These are phyloP conservation scores for Spizellomyces sp. DNA, from an alignment of 192 early-diverging fungal species.

Conservation along the genomic window DNA sequence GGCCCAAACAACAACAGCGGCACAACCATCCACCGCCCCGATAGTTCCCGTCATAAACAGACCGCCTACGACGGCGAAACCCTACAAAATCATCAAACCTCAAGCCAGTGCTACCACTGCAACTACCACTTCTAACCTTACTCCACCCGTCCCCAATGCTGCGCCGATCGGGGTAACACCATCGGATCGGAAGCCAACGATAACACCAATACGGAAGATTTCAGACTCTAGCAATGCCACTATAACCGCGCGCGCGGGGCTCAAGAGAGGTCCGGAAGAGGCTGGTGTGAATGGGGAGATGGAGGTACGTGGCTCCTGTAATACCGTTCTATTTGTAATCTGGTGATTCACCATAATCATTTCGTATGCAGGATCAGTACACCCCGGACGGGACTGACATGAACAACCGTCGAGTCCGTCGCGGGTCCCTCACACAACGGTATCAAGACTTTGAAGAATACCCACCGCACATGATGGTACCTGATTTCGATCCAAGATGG, in stretches of 20 bases:
- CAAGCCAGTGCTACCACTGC: not conserved
- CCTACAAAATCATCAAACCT: constrained; percentile 19
- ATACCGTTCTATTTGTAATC: no score
- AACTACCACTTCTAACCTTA: not conserved
- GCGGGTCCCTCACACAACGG: no score
- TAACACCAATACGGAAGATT: no score
- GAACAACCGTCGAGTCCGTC: no score
- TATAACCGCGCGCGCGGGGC: not conserved
- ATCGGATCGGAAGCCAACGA: no score
- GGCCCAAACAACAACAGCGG: not conserved
- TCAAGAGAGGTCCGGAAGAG: constrained; percentile 1
- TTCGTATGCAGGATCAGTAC: no score
- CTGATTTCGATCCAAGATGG: no score
- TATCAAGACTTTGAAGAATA: no score
- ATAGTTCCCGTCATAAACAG: constrained; percentile 5
- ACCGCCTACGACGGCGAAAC: constrained; percentile 9
- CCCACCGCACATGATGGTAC: no score
- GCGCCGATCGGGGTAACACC: no score
- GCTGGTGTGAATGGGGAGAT: constrained; percentile 3
- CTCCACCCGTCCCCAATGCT: not conserved
- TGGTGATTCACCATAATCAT: not conserved
- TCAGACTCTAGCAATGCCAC: no score
- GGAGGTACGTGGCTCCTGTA: not conserved
- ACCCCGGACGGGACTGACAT: no score
- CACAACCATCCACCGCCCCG: not conserved